Conservation (phyloP, 2,329 filamentous ascomycete genomes). For the Canariomyces notabilis region DNA sequence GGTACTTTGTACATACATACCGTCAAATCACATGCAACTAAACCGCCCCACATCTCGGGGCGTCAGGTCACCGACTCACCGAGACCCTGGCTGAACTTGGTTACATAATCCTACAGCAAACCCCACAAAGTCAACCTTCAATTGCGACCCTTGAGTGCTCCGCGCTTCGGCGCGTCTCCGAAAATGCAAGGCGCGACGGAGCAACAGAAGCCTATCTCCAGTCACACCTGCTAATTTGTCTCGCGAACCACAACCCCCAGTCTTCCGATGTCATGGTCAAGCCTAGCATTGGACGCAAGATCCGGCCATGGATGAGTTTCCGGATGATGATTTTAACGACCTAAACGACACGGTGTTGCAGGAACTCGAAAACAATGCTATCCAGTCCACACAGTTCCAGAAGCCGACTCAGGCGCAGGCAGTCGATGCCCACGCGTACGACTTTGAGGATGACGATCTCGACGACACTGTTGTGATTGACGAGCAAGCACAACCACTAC, state of each 20-base stretch:
- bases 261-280: conserved; percentile 14
- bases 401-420: conserved; percentile 15
- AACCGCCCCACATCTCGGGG: not conserved
- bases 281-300: conserved; percentile 4
- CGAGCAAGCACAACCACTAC: conserved; percentile 36
- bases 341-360: conserved; percentile 53
- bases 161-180: too few relatives aligned
- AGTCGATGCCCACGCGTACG: conserved; percentile 33
- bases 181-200: not conserved
- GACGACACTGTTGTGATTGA: conserved; percentile 55
- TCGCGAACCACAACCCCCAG: too few relatives aligned
- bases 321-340: conserved; percentile 59
- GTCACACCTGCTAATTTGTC: not conserved
- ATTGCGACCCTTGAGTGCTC: too few relatives aligned
- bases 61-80: conserved; percentile 1
- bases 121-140: too few relatives aligned
- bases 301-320: conserved; percentile 51
- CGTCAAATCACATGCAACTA: conserved; percentile 11
- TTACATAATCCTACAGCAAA: not conserved
- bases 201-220: not conserved
- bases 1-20: too few relatives aligned
- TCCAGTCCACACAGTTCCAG: conserved; percentile 53
- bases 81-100: not conserved
- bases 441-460: conserved; percentile 53
- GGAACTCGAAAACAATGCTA: conserved; percentile 60